These are phyloP conservation scores for Toxoplasma gondii DNA, from an alignment of 169 alveolate genomes.

Conservation along the genomic window DNA sequence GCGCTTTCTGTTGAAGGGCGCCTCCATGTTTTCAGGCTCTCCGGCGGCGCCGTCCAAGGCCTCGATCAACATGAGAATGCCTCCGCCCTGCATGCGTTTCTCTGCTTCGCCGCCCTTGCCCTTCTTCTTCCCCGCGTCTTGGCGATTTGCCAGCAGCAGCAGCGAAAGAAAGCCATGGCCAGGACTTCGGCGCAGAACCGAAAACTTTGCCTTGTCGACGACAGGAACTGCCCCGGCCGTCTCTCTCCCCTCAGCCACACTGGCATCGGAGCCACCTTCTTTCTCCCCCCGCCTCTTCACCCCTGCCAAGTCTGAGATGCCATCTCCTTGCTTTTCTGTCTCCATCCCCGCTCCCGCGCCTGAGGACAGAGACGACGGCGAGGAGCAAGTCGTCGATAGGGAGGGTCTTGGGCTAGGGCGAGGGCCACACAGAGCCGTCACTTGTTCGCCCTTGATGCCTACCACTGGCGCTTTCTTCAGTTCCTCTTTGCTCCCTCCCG, in stretches of 20 bases:
- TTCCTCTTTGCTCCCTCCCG: background rate
- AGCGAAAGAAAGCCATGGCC: background rate
- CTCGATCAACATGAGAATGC: background rate
- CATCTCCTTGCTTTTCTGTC: background rate
- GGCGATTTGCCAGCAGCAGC: background rate
- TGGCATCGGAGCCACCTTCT: background rate
- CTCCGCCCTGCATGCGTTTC: background rate
- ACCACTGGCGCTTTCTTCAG: background rate
- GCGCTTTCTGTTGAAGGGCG: constrained; percentile 35
- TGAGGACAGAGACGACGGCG: background rate
- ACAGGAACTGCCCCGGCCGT: background rate
- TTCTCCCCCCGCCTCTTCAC: background rate
- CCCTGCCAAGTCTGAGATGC: background rate
- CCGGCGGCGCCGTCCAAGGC: constrained; percentile 23
- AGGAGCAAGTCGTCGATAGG: constrained; percentile 20
- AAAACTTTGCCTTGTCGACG: background rate
- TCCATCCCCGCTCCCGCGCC: background rate
- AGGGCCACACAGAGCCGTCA: background rate
- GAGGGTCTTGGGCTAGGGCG: constrained; percentile 3
- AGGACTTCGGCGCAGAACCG: background rate
- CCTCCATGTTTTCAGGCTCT: constrained; percentile 9
- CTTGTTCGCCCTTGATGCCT: no score
- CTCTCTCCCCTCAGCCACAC: background rate
- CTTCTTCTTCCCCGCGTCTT: background rate
- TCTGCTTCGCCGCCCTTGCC: background rate